Evolutionary conservation across 2,329 filamentous ascomycete genomes (phyloP).

Genomic region (Neofusicoccum umdonicola): DNA sequence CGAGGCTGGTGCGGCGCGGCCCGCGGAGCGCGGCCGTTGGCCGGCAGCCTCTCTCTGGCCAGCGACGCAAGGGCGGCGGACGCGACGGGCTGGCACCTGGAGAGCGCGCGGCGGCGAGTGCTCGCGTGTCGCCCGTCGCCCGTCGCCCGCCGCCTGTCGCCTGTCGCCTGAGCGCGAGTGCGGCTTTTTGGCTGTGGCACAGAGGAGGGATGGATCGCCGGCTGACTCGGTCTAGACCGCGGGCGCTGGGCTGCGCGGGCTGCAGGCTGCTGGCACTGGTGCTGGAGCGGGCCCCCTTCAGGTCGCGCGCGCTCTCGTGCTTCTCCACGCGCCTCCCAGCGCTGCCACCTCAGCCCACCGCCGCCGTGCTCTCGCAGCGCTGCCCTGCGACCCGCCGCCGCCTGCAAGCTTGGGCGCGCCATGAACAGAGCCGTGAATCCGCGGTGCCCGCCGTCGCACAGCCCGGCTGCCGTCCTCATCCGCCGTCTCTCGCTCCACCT

Average conservation of each 20-base stretch:
- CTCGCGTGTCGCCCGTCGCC: no score
- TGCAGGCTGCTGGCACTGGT: neutral
- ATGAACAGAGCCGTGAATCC: slow-evolving; percentile 9
- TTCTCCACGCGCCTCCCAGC: neutral
- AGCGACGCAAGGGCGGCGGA: no score
- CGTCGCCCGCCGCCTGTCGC: neutral
- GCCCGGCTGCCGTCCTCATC: neutral
- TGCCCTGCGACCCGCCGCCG: neutral
- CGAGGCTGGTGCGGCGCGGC: neutral
- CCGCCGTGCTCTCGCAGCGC: neutral
- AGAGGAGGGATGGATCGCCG: no score
- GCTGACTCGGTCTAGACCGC: neutral
- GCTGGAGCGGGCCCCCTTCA: neutral
- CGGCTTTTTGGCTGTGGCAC: no score
- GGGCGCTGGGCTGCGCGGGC: no score
- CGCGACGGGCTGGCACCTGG: neutral
- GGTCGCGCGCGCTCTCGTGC: neutral
- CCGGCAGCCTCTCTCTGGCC: neutral
- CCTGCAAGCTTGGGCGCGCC: neutral
- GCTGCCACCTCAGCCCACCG: neutral
- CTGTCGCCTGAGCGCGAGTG: neutral
- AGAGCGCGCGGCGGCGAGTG: no score
- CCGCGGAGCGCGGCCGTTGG: neutral
- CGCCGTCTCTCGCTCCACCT: neutral
- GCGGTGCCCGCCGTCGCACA: slow-evolving; percentile 6